Conservation (phyloP, 2,329 filamentous ascomycete genomes). For the Cordyceps sp. region DNA sequence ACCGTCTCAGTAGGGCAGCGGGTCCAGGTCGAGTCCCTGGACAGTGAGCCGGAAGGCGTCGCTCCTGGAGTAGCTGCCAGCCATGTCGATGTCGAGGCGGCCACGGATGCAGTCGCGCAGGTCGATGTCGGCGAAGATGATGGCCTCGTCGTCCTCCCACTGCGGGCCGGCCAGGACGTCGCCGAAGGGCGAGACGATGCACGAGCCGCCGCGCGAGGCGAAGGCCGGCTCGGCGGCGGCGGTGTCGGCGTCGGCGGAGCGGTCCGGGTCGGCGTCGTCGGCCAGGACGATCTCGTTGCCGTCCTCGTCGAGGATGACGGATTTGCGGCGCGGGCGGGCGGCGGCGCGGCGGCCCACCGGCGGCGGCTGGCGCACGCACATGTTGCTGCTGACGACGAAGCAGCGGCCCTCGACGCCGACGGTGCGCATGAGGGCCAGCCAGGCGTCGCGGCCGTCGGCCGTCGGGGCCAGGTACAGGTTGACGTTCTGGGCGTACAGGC, state of each 20-base stretch:
- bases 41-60: constrained; percentile 47
- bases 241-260: not conserved
- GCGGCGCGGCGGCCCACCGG: constrained; percentile 1
- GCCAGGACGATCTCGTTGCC: constrained; percentile 35
- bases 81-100: constrained; percentile 67
- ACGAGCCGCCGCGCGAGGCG: constrained; percentile 60
- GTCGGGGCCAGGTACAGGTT: constrained; percentile 86
- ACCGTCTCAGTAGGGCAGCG: constrained; percentile 41
- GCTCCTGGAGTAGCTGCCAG: constrained; percentile 67
- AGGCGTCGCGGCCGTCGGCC: constrained; percentile 69
- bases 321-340: constrained; percentile 11
- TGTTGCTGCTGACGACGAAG: constrained; percentile 75
- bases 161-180: constrained; percentile 66
- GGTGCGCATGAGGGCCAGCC: constrained; percentile 69
- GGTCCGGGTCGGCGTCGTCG: not conserved
- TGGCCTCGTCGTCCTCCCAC: constrained; percentile 59
- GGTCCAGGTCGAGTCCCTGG: constrained; percentile 38
- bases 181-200: constrained; percentile 64
- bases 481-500: constrained; percentile 76
- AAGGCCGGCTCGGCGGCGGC: not conserved
- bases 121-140: constrained; percentile 61
- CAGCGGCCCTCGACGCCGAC: constrained; percentile 67
- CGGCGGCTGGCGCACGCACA: constrained; percentile 50
- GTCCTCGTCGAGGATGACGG: constrained; percentile 33
- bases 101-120: constrained; percentile 78